Base-by-base conservation (phyloP, 1,284 basidiomycete species). In the Microbotryum saponariae region DNA sequence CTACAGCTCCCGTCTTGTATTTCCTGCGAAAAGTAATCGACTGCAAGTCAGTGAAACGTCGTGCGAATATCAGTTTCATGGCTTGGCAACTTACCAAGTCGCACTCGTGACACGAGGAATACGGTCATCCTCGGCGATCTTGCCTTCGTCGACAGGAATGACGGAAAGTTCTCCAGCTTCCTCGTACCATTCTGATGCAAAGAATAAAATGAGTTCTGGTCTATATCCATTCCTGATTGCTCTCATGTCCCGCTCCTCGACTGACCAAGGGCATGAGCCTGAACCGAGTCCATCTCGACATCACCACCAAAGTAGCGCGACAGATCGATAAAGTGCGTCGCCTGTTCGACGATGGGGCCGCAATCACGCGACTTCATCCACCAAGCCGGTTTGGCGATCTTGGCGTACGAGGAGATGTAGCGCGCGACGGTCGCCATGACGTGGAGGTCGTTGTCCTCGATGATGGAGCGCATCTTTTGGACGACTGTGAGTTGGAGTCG, bases 391-490 rank as follows among this genome's bases (percentile, higher is more conserved):
- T 96, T 96, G 54, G 85, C 85, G 68, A 94, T 92, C 25, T 84
- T 80, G 76, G 69, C 50, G 74, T 96, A 97, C 25, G 94, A 93
- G 75, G 88, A 89, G 46, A 91, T 90, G 78, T 97, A 97, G 66
- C 93, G 88, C 10, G 92, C 93, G 70, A 93, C 87, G 58, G 93
- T 97, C 56, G 88, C 83, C 93, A 98, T 97, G 62, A 98, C 92
- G n/a, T 87, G 88, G 63, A 97, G 82, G 74, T 92, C 83, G 76
- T 97, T 96, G 66, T 94, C 91, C 73, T 91, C 82, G 74, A 97
- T 89, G 75, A 97, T 93, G 66, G 87, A 83, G 79, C 97, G 97
- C 91, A 98, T 97, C 83, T 88, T 88, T 78, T 97, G 94, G 23
- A 96, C 91, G 55, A 90, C 92, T 65, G 53, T 50, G 23, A 16